These are phyloP conservation scores for Bromus sterilis DNA, from an alignment of 176 grass and related monocot species.

Conservation along the genomic window DNA sequence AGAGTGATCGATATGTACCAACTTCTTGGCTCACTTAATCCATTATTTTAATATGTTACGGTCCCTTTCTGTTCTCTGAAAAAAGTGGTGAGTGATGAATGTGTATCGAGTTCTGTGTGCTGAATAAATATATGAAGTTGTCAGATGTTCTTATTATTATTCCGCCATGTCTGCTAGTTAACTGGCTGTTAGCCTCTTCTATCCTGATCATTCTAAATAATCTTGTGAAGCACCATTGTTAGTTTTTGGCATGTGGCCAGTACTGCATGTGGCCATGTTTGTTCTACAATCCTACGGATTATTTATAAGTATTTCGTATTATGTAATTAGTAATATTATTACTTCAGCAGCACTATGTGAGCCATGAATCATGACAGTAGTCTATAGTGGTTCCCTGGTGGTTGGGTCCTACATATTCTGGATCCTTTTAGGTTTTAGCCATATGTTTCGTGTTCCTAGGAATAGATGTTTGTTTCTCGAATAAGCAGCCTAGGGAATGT, in stretches of 20 bases:
- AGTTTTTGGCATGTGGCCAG: neutral
- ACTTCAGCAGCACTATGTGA: neutral
- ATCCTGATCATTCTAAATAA: neutral
- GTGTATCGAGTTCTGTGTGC: neutral
- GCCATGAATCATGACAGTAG: neutral
- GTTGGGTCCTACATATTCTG: neutral
- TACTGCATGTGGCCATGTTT: neutral
- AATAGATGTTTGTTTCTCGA: conserved; percentile 21
- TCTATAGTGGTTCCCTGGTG: neutral
- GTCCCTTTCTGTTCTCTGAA: neutral
- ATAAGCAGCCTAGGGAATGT: conserved; percentile 30
- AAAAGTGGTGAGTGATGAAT: neutral
- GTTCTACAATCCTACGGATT: neutral
- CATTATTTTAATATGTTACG: neutral
- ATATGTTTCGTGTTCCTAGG: conserved; percentile 33
- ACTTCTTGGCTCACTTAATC: conserved; percentile 16
- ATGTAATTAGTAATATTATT: neutral
- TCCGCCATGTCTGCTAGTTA: neutral
- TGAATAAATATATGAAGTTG: conserved; percentile 1
- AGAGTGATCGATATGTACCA: too few relatives aligned
- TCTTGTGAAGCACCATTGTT: neutral
- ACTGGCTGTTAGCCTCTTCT: neutral
- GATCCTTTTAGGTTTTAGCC: neutral
- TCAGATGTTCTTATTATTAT: neutral
- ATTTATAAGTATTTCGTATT: neutral